Evolutionary conservation across 140 eudicot species (phyloP), one percentile per base, ranked within the genome.

Genomic region (Cichorium intybus): DNA sequence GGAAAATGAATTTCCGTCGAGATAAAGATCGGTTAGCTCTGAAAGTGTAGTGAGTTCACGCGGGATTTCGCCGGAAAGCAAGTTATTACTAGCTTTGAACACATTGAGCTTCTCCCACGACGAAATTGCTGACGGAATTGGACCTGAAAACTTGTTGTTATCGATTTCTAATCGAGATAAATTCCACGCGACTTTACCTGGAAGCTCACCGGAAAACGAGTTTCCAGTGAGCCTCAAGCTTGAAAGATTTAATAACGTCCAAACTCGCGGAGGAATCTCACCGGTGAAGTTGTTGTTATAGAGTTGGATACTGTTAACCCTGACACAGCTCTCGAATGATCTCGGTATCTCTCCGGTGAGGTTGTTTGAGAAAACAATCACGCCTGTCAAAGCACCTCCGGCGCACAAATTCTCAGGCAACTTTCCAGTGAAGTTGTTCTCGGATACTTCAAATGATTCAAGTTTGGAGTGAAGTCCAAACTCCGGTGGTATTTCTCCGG

Each of bases 341-440:
- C 20, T 70, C 10, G 97, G 97, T 2, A 90, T 76, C 45, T 69
- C 90, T 11, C 97, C 97, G 14, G 82, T 72, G 8, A 90, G 70
- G 10, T 76, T 63, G 75, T 90, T 90, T 29, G 78, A 64, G 28
- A 82, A 90, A 23, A 95, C 96, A 46, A 82, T 77, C 33, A 84
- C 74, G 14, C 88, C 96, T 0, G 73, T 39, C 66, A 90, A 68
- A 41, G 60, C 39, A 23, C 87, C 84, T 0, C 86, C 72, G 2
- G 85, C 82, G 39, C 97, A 90, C n/a, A 90, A 60, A 54, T 72
- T 75, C 22, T 78, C 88, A 5, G 97, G 97, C 51, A 90, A 34
- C 10, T 60, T 77, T 20, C 96, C 96, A 28, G 87, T 82, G 75
- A 90, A 71, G 0, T 66, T 75, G 71, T 90, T 90, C 24, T 80